phyloP scores from a whole-genome alignment of 805 yeast genomes.

The Cyberlindnera xylosilytica region DNA sequence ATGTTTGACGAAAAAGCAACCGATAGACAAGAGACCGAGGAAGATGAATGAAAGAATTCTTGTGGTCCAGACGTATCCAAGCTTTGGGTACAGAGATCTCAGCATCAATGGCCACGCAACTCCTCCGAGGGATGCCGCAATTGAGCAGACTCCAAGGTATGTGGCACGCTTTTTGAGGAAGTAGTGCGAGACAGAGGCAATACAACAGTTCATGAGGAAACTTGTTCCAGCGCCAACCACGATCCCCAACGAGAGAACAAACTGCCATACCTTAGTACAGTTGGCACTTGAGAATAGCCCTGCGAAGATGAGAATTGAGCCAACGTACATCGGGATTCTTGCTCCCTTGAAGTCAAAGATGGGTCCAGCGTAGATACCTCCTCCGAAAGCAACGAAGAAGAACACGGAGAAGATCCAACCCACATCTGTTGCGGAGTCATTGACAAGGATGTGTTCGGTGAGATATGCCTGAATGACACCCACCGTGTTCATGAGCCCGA shows the following conservation, averaged over 20 bases:
- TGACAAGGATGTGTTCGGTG: constrained; percentile 45
- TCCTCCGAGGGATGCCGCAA: constrained; percentile 50
- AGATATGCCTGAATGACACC: constrained; percentile 70
- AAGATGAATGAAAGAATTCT: constrained; percentile 44
- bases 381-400: constrained; percentile 27
- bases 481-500: constrained; percentile 64
- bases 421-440: constrained; percentile 44
- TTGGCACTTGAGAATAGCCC: constrained; percentile 42
- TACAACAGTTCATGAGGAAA: constrained; percentile 40
- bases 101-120: constrained; percentile 43
- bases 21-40: constrained; percentile 19
- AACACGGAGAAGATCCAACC: constrained; percentile 63
- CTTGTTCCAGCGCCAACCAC: constrained; percentile 43
- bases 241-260: constrained; percentile 48
- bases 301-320: constrained; percentile 41
- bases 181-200: constrained; percentile 42
- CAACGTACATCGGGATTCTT: constrained; percentile 39
- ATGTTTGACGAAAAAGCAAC: constrained; percentile 36
- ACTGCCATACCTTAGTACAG: constrained; percentile 43
- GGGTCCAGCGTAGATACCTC: constrained; percentile 40
- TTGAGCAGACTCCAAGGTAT: constrained; percentile 41
- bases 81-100: constrained; percentile 32
- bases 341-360: constrained; percentile 61
- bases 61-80: constrained; percentile 52
- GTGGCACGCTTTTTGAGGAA: constrained; percentile 39